Percentiles rank a stretch among this genome's conserved stretches.
These are phyloP conservation scores for Drechslera avenae DNA, from an alignment of 2,329 filamentous ascomycete genomes.

Conservation along the genomic window DNA sequence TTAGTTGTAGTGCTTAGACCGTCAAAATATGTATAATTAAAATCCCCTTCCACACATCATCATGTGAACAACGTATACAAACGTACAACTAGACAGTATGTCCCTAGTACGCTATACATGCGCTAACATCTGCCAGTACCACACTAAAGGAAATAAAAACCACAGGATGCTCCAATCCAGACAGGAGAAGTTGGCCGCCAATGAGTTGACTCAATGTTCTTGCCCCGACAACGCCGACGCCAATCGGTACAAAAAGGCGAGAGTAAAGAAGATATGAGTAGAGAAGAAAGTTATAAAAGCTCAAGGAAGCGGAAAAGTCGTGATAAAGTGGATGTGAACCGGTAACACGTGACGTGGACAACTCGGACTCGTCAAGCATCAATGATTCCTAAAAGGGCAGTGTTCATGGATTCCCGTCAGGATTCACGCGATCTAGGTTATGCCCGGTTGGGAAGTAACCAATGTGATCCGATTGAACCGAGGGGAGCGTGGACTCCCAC, in stretches of 20 bases:
- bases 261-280: neutral
- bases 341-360: too few relatives aligned
- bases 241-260: neutral
- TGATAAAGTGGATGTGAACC: neutral
- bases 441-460: constrained; percentile 13
- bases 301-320: neutral
- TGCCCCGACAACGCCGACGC: constrained; percentile 1
- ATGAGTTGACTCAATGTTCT: too few relatives aligned
- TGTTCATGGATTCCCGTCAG: neutral
- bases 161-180: neutral
- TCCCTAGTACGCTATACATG: constrained; percentile 5
- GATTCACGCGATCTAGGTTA: constrained; percentile 7
- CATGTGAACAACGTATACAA: too few relatives aligned
- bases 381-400: neutral
- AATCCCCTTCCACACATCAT: too few relatives aligned
- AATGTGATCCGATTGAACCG: constrained; percentile 8
- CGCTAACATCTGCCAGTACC: neutral
- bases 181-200: neutral
- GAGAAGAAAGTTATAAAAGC: neutral
- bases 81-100: neutral
- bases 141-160: neutral
- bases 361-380: neutral
- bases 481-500: constrained; percentile 31
- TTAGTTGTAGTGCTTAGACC: neutral
- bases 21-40: too few relatives aligned